These are phyloP conservation scores for Cladosporium austrohemisphaericum DNA, from an alignment of 2,329 filamentous ascomycete species.

Conservation along the genomic window DNA sequence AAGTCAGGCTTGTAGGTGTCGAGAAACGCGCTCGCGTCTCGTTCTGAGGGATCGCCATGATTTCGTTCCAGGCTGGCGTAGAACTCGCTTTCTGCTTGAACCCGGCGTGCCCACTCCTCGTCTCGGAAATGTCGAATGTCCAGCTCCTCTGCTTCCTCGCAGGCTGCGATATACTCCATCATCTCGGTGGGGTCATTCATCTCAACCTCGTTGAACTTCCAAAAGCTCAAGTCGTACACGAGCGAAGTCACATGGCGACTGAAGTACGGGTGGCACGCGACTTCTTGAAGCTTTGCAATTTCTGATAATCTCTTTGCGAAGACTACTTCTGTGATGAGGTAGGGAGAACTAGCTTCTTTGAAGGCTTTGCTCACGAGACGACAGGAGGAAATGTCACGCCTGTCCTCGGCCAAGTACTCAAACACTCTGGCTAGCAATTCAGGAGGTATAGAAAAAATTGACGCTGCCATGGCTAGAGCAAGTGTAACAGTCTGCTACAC, in stretches of 20 bases:
- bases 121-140: conserved; percentile 1
- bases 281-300: conserved; percentile 1
- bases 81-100: conserved; percentile 1
- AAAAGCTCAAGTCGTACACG: conserved; percentile 10
- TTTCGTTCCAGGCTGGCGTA: background rate
- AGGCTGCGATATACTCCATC: conserved; percentile 5
- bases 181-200: conserved; percentile 8
- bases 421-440: conserved; percentile 10
- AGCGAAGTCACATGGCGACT: conserved; percentile 8
- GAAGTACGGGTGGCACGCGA: conserved; percentile 11
- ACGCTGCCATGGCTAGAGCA: conserved; percentile 1
- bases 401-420: conserved; percentile 1
- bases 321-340: conserved; percentile 10
- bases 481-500: no score
- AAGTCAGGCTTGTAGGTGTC: background rate
- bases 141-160: conserved; percentile 7
- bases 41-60: background rate
- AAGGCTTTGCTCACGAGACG: conserved; percentile 8
- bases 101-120: background rate
- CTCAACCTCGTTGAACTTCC: conserved; percentile 11
- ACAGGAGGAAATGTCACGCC: conserved; percentile 4
- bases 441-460: conserved; percentile 7
- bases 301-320: conserved; percentile 7
- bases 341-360: conserved; percentile 5
- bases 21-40: background rate